These are phyloP conservation scores for Bromus sterilis DNA, from an alignment of 176 grass and related monocot species.

Conservation along the genomic window DNA sequence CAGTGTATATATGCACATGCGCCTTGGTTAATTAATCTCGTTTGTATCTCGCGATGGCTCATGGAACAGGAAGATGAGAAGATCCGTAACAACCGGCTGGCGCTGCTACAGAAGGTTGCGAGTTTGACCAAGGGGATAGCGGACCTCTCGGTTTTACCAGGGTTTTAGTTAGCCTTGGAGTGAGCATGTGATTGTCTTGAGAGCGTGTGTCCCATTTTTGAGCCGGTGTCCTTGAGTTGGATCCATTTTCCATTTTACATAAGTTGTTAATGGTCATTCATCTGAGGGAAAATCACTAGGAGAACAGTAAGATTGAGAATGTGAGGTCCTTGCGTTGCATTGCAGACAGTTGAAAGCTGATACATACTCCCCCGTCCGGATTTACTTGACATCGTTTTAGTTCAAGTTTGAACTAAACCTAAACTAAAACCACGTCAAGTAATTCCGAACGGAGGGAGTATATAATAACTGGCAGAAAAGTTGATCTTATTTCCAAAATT, in stretches of 20 bases:
- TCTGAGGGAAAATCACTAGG: neutral
- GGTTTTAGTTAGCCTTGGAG: conserved; percentile 59
- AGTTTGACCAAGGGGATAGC: conserved; percentile 71
- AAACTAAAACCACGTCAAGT: too few species aligned
- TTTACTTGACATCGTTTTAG: too few species aligned
- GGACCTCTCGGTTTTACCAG: conserved; percentile 85
- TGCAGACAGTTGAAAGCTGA: too few species aligned
- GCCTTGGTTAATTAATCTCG: neutral
- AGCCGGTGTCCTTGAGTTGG: neutral
- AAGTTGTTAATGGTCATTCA: neutral
- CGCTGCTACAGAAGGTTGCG: conserved; percentile 64
- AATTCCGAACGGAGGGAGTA: too few species aligned
- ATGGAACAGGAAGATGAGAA: conserved; percentile 67
- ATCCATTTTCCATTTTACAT: neutral
- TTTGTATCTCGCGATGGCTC: neutral
- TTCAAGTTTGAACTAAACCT: too few species aligned
- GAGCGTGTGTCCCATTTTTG: neutral
- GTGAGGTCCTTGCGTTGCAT: neutral
- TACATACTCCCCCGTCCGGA: too few species aligned
- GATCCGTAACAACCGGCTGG: conserved; percentile 73
- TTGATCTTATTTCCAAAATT: too few species aligned
- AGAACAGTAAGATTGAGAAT: neutral
- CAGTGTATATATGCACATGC: neutral
- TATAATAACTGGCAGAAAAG: too few species aligned
- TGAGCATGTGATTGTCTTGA: too few species aligned